Conservation (phyloP, 2,329 filamentous ascomycete genomes). For the Fusarium paranaense region DNA sequence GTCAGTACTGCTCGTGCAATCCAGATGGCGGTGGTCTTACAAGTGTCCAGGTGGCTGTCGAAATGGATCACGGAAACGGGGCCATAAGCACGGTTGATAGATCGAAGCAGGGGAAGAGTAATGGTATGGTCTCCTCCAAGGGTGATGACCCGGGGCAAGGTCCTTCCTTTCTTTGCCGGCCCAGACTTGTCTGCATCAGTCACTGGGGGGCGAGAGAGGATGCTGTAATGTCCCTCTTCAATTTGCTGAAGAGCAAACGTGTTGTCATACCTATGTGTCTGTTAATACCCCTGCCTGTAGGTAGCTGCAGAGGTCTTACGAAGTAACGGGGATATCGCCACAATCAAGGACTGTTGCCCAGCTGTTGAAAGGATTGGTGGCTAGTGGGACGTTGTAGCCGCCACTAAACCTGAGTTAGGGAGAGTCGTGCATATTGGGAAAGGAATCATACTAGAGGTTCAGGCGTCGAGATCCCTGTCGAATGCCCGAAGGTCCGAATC, state of each 20-base stretch:
- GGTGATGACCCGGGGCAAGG: conserved; percentile 84
- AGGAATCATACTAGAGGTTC: conserved; percentile 81
- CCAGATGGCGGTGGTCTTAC: conserved; percentile 49
- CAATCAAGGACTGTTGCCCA: conserved; percentile 86
- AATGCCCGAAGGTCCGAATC: conserved; percentile 87
- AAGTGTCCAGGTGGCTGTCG: conserved; percentile 75
- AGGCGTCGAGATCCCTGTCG: conserved; percentile 87
- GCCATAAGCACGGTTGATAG: conserved; percentile 70
- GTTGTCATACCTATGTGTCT: conserved; percentile 76
- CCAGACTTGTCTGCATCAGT: conserved; percentile 76
- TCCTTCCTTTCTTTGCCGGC: conserved; percentile 78
- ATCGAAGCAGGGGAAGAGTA: conserved; percentile 68
- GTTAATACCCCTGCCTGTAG: not conserved
- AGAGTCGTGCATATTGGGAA: not conserved
- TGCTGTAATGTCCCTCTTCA: conserved; percentile 83
- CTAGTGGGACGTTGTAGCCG: conserved; percentile 86
- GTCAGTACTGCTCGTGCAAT: not conserved
- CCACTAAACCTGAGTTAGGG: conserved; percentile 64
- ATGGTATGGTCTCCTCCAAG: conserved; percentile 75
- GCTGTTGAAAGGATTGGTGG: conserved; percentile 83
- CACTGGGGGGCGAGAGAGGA: conserved; percentile 76
- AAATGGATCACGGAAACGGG: conserved; percentile 73
- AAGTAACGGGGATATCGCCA: conserved; percentile 86
- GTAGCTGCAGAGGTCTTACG: conserved; percentile 60
- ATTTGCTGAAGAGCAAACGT: conserved; percentile 85